Conservation (phyloP, 306 rosid genomes). For the Glycine soja region DNA sequence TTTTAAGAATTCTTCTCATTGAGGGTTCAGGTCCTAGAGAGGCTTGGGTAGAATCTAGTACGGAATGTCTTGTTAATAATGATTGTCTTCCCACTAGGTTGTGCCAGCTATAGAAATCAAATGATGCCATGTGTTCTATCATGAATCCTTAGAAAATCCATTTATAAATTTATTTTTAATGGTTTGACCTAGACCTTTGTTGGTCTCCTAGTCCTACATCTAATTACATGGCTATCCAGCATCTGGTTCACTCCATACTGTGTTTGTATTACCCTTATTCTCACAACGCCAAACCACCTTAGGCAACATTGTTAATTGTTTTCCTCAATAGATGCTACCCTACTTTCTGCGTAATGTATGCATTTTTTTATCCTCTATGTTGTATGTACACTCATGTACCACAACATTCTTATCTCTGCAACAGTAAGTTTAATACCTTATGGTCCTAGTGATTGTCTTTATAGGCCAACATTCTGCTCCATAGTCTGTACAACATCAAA, state of each 20-base stretch:
- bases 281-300: neutral
- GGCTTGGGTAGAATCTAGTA: constrained; percentile 47
- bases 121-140: neutral
- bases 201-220: neutral
- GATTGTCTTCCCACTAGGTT: constrained; percentile 45
- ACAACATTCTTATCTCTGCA: neutral
- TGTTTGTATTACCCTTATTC: neutral
- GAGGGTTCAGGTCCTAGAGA: constrained; percentile 52
- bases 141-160: neutral
- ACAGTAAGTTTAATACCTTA: neutral
- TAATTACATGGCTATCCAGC: neutral
- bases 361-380: neutral
- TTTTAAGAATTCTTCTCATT: constrained; percentile 50
- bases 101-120: neutral
- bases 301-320: neutral
- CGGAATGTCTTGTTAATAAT: constrained; percentile 47
- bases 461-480: neutral
- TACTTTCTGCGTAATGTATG: neutral
- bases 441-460: neutral
- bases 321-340: neutral
- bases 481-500: constrained; percentile 6
- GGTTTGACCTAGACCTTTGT: neutral
- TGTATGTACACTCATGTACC: neutral
- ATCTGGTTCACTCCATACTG: neutral
- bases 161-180: neutral